Base-by-base conservation (phyloP, 371 early-diverging fungal genomes). In the Dinochytrium kinnereticum region DNA sequence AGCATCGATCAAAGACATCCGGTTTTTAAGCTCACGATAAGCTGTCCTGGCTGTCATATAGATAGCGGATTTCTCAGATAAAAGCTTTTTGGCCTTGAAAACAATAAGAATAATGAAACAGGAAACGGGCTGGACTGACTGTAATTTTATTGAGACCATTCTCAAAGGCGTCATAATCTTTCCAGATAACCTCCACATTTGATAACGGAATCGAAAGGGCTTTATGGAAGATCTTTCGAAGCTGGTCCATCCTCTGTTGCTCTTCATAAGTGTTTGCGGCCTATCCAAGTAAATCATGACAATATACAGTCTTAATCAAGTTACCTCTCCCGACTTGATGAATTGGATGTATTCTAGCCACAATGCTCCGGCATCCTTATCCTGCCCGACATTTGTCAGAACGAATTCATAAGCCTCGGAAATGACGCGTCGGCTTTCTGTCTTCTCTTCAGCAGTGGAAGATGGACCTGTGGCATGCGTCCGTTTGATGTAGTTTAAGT, bases 11-110 rank as follows among this genome's bases (percentile, higher is more conserved):
- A 85, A 80, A 49, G 95, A 96, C 24, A 90, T 90, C 33, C 94
- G 82, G 28, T 86, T 82, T 51, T 89, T 86, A 81, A 95, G 86
- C 51, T 96, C 96, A 38, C 92, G 89, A 53, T 91, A 81, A 24
- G 93, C 94, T 13, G 94, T 91, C 73, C 96, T 90, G 0, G 97
- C 96, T 5, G 94, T 93, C 94, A 96, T 96, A 79, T 98, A 96
- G 24, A 89, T 89, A 26, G 94, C 88, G 0, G 94, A 93, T 38
- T 89, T 85, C 72, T 95, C 96, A 36, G 89, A 87, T 36, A 96
- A 79, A 69, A 93, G 90, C 76, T 94, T 95, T 80, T 95, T 97
- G 61, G 96, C 97, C 90, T 50, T 26, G 1, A n/a, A n/a, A n/a
- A n/a, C n/a, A 24, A 26, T 5, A 30, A 24, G 68, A 51, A 17